phyloP scores from a whole-genome alignment of 768 basidiomycete species.

The Punctularia strigosozonata region DNA sequence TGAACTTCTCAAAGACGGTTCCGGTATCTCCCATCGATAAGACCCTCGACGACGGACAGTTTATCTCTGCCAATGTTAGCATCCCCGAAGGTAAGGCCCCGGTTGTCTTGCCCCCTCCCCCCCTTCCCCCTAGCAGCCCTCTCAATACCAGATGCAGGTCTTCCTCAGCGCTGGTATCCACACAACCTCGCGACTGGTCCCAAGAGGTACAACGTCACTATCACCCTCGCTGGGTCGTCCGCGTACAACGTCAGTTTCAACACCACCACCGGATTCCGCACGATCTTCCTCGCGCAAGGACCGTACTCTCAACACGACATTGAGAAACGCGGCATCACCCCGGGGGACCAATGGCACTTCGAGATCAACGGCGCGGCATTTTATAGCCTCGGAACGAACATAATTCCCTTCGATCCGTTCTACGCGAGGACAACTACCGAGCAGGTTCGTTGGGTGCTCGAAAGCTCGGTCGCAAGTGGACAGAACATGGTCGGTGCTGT shows the following conservation, averaged over 20 bases:
- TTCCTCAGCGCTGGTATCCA: constrained; percentile 43
- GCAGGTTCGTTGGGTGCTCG: constrained; percentile 40
- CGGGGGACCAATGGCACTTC: constrained; percentile 53
- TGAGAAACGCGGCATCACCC: constrained; percentile 34
- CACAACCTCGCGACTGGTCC: constrained; percentile 39
- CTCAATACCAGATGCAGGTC: too few species aligned
- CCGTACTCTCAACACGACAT: constrained; percentile 35
- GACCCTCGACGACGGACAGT: constrained; percentile 15
- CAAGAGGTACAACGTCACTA: constrained; percentile 39
- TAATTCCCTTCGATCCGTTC: constrained; percentile 53
- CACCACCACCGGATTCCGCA: constrained; percentile 46
- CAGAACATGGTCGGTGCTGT: constrained; percentile 43
- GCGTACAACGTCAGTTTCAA: constrained; percentile 22
- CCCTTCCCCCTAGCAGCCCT: too few species aligned
- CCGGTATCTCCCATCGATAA: too few species aligned
- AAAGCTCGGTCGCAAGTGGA: constrained; percentile 40
- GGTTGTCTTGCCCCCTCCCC: too few species aligned
- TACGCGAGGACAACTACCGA: constrained; percentile 39
- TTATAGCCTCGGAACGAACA: constrained; percentile 43
- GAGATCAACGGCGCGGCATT: constrained; percentile 45
- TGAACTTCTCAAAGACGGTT: too few species aligned
- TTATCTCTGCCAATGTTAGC: constrained; percentile 31
- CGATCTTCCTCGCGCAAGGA: constrained; percentile 38
- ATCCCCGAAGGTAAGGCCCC: constrained; percentile 37
- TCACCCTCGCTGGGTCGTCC: constrained; percentile 17